These are phyloP conservation scores for Gentiana macrophylla DNA, from an alignment of 257 asterid genomes.

Conservation along the genomic window DNA sequence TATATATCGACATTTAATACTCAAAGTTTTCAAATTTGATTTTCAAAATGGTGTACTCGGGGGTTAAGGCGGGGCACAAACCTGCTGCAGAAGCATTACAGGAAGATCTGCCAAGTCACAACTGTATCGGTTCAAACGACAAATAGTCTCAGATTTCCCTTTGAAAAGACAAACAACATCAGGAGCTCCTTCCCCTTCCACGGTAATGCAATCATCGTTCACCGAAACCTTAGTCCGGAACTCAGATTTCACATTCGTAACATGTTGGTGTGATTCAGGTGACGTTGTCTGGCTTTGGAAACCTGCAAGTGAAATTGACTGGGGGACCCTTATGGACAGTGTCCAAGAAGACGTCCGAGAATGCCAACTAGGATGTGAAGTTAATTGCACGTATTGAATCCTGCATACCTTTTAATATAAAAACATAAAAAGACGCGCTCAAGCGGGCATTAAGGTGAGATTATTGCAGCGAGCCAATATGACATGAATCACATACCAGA, in stretches of 20 bases:
- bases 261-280: conserved; percentile 9
- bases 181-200: conserved; percentile 98
- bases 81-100: conserved; percentile 86
- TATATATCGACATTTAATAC: too few relatives aligned
- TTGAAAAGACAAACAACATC: conserved; percentile 74
- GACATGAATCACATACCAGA: conserved; percentile 50
- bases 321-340: conserved; percentile 68
- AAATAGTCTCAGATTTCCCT: conserved; percentile 47
- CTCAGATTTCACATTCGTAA: conserved; percentile 45
- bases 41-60: too few relatives aligned
- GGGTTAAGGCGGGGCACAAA: conserved; percentile 11
- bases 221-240: conserved; percentile 76
- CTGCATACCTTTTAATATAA: conserved; percentile 53
- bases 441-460: neutral
- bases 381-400: conserved; percentile 64
- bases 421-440: conserved; percentile 11
- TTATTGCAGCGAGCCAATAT: conserved; percentile 1
- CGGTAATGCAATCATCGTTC: conserved; percentile 72
- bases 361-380: conserved; percentile 90
- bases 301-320: conserved; percentile 61
- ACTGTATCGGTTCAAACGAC: conserved; percentile 53
- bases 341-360: conserved; percentile 95
- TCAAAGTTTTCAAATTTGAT: too few relatives aligned
- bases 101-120: conserved; percentile 91
- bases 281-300: conserved; percentile 35